Conservation (phyloP, 2,329 filamentous ascomycete genomes). For the Arthroderma sp. region DNA sequence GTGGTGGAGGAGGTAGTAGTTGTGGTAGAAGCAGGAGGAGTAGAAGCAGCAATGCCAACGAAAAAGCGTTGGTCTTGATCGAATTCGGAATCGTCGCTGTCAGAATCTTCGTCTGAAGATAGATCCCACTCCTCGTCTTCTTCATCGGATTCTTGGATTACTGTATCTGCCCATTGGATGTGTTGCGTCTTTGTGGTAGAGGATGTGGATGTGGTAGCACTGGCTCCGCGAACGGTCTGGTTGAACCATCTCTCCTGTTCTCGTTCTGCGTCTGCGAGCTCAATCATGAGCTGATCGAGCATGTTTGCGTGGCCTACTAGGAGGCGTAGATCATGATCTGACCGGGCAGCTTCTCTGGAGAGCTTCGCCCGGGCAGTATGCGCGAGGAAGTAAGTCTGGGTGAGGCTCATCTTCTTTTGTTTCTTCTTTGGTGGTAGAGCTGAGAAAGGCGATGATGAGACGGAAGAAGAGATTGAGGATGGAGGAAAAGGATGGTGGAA, state of each 20-base stretch:
- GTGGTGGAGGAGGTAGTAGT: not conserved
- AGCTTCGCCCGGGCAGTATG: conserved; percentile 96
- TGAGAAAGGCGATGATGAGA: conserved; percentile 19
- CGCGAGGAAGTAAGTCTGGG: conserved; percentile 95
- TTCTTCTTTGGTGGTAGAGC: conserved; percentile 26
- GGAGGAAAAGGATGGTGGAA: not conserved
- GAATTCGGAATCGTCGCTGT: conserved; percentile 29
- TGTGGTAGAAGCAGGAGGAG: conserved; percentile 4
- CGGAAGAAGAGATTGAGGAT: conserved; percentile 7
- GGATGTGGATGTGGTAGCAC: conserved; percentile 13
- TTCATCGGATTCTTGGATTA: conserved; percentile 57
- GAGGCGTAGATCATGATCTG: conserved; percentile 87
- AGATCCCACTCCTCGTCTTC: conserved; percentile 43
- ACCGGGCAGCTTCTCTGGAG: conserved; percentile 72
- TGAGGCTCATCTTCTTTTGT: conserved; percentile 90
- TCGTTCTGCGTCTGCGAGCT: conserved; percentile 83
- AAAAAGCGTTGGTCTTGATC: conserved; percentile 21
- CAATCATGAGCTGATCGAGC: conserved; percentile 82
- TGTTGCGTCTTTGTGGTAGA: conserved; percentile 43
- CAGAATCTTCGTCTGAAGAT: conserved; percentile 41
- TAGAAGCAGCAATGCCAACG: not conserved
- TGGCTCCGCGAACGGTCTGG: conserved; percentile 71
- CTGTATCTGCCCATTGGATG: conserved; percentile 75
- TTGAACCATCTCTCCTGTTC: conserved; percentile 98
- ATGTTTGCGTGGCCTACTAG: conserved; percentile 98